Conservation (phyloP, 2,329 filamentous ascomycete genomes). For the Zopfia rhizophila region DNA sequence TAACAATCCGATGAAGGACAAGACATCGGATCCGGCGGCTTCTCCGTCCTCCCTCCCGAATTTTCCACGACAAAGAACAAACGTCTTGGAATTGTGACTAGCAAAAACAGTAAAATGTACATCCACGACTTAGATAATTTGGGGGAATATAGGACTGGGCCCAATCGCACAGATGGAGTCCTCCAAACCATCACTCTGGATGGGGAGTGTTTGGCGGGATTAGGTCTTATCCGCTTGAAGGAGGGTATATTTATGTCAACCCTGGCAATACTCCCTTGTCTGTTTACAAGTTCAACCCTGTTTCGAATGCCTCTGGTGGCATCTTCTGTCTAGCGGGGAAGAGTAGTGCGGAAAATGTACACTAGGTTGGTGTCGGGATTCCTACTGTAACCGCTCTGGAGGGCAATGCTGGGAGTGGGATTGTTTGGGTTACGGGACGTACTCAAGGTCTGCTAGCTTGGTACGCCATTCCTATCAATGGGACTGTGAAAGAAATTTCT, state of each 20-base stretch:
- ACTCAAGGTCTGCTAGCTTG: constrained; percentile 53
- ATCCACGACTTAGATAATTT: constrained; percentile 32
- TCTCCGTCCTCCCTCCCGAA: constrained; percentile 24
- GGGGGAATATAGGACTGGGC: constrained; percentile 36
- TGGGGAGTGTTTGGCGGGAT: constrained; percentile 34
- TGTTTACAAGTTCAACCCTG: constrained; percentile 40
- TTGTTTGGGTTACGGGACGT: constrained; percentile 56
- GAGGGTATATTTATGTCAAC: constrained; percentile 43
- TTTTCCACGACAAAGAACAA: constrained; percentile 30
- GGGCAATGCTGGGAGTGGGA: constrained; percentile 48
- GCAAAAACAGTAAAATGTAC: constrained; percentile 43
- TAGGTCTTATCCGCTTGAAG: constrained; percentile 36
- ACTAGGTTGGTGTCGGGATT: constrained; percentile 42
- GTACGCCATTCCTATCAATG: constrained; percentile 53
- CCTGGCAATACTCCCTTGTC: constrained; percentile 38
- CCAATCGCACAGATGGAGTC: constrained; percentile 28
- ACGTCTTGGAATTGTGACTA: constrained; percentile 39
- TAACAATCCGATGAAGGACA: constrained; percentile 18
- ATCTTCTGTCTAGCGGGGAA: constrained; percentile 43
- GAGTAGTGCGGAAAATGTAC: constrained; percentile 35
- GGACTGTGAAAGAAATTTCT: constrained; percentile 46
- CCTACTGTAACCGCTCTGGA: constrained; percentile 52
- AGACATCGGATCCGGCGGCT: constrained; percentile 28
- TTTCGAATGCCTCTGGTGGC: constrained; percentile 10
- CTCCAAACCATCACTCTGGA: constrained; percentile 33